phyloP scores from a whole-genome alignment of 1,284 basidiomycete species.

The Fomitiporia mediterranea region DNA sequence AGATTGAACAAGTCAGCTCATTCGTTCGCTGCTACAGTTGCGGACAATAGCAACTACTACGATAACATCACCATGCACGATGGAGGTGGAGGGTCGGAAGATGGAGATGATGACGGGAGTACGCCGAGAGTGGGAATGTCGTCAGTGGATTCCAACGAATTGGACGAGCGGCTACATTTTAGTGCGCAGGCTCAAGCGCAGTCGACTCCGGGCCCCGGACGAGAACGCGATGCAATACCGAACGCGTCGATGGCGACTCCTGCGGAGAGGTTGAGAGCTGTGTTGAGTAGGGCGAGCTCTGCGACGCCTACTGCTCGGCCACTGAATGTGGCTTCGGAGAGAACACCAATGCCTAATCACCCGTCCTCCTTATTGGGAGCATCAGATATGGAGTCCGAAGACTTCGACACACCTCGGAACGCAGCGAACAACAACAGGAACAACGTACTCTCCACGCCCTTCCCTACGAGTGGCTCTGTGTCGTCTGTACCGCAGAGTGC shows the following conservation, averaged over 20 bases:
- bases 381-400: conserved; percentile 49
- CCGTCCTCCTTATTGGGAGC: conserved; percentile 51
- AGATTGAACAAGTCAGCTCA: conserved; percentile 27
- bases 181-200: conserved; percentile 25
- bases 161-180: conserved; percentile 34
- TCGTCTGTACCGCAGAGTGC: conserved; percentile 40
- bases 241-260: conserved; percentile 45
- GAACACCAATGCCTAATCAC: conserved; percentile 27
- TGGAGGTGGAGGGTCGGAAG: conserved; percentile 17
- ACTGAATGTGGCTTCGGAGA: background rate
- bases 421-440: background rate
- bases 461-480: conserved; percentile 27
- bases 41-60: conserved; percentile 9
- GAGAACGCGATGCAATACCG: too few species aligned
- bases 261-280: conserved; percentile 50
- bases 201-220: conserved; percentile 19
- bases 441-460: conserved; percentile 1
- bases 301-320: conserved; percentile 5
- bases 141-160: conserved; percentile 40
- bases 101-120: conserved; percentile 35
- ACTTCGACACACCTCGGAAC: conserved; percentile 7
- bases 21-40: conserved; percentile 26
- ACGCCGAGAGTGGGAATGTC: conserved; percentile 28
- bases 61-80: conserved; percentile 18
- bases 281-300: conserved; percentile 39